Evolutionary conservation across 768 basidiomycete species (phyloP), one percentile per base, ranked within the genome.

Genomic region (Amanita pallidorosea): DNA sequence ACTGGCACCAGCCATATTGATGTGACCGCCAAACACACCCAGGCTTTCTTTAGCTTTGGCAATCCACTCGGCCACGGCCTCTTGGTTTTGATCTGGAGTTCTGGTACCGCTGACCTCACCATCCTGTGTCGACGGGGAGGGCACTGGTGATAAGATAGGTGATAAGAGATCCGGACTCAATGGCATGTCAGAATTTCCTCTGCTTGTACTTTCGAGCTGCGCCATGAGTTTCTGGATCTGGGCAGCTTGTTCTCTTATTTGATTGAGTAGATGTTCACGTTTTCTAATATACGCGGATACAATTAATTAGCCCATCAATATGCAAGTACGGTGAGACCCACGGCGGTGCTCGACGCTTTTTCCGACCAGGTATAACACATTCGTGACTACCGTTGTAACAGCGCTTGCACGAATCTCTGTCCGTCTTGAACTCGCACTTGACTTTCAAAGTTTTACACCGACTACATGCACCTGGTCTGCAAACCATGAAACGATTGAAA

Each of bases 291-390:
- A 54, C 23, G 35, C 44, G 41, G 12, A 49, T 55, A n/a, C 54
- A 31, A 53, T 45, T 11, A n/a, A 23, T 23, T 31, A 35, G 29
- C 34, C 23, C 36, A 17, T 20, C 12, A 29, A 42, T 29, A 13
- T 40, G 17, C 2, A 38, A 7, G 45, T 7, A 22, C 8, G 13
- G 12, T 11, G 40, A 18, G 20, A 67, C 83, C 62, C 65, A 89
- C 87, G 85, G 88, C 47, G 88, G 87, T 4, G 81, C 75, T 42
- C 82, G 72, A 51, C 87, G 81, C 60, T 85, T 85, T 65, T 87
- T 89, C 54, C 84, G 74, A n/a, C 86, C 87, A n/a, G 87, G 87
- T 45, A 85, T 86, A 37, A 81, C 67, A 56, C 87, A 90, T 47
- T 86, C 83, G 51, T 85, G 80, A 5, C 76, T 77, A 8, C 82